Evolutionary conservation across 495 filamentous ascomycete genomes (phyloP).

Genomic region (Annulohypoxylon nitens): DNA sequence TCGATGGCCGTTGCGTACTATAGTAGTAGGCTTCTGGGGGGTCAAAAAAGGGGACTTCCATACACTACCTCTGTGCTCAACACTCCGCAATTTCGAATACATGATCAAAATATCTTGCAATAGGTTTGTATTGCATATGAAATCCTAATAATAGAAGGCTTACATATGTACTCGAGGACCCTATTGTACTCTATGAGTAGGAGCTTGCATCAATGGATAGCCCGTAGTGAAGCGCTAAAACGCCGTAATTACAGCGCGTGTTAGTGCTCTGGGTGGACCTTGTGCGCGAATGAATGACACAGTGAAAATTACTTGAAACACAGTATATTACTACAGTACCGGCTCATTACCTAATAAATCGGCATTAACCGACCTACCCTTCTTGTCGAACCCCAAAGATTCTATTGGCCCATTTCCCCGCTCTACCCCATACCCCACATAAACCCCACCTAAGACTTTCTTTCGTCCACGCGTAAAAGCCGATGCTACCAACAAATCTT

Average conservation of each 20-base stretch:
- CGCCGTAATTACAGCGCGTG: neutral
- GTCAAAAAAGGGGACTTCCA: too few relatives aligned
- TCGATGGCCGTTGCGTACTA: too few relatives aligned
- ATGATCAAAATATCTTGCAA: too few relatives aligned
- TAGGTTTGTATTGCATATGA: too few relatives aligned
- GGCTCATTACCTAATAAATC: neutral
- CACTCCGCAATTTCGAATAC: too few relatives aligned
- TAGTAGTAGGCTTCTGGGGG: too few relatives aligned
- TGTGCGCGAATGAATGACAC: neutral
- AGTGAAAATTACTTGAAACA: neutral
- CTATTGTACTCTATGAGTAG: too few relatives aligned
- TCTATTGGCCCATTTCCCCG: neutral
- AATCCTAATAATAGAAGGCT: too few relatives aligned
- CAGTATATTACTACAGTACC: neutral
- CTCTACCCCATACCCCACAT: neutral
- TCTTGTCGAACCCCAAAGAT: neutral
- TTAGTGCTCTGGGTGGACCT: neutral
- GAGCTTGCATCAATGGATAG: too few relatives aligned
- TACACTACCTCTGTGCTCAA: too few relatives aligned
- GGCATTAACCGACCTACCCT: neutral
- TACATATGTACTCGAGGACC: too few relatives aligned
- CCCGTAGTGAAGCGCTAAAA: neutral
- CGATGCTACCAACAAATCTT: neutral
- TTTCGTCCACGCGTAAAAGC: neutral
- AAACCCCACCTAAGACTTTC: neutral